Conservation (phyloP, 1,284 basidiomycete genomes). For the Anthracocystis panici-leucophaei region DNA sequence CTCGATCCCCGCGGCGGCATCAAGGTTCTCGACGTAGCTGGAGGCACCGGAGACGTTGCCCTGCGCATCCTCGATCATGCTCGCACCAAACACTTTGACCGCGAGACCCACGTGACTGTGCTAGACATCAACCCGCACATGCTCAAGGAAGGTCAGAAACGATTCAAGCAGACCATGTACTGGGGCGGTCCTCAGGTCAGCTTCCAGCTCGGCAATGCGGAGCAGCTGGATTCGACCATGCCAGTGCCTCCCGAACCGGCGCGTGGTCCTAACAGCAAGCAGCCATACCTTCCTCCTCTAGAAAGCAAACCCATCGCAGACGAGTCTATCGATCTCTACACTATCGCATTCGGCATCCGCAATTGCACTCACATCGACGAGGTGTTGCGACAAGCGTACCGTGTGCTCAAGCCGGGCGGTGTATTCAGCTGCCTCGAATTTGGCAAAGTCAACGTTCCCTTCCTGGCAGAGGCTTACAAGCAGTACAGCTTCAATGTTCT, state of each 20-base stretch:
- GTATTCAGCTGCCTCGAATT: slow-evolving; percentile 97
- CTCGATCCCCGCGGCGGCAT: slow-evolving; percentile 78
- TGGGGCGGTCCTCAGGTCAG: slow-evolving; percentile 86
- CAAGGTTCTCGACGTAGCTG: slow-evolving; percentile 92
- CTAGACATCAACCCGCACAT: slow-evolving; percentile 96
- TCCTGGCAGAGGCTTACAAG: slow-evolving; percentile 88
- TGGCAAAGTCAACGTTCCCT: slow-evolving; percentile 89
- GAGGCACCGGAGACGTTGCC: slow-evolving; percentile 96
- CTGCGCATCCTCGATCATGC: slow-evolving; percentile 92
- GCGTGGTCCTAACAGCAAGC: slow-evolving; percentile 54
- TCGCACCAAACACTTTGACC: slow-evolving; percentile 78
- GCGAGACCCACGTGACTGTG: slow-evolving; percentile 83
- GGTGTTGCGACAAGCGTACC: slow-evolving; percentile 88
- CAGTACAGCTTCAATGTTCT: slow-evolving; percentile 97
- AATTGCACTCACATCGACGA: slow-evolving; percentile 95
- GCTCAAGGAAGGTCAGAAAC: slow-evolving; percentile 89
- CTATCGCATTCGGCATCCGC: slow-evolving; percentile 97
- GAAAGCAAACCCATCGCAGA: slow-evolving; percentile 58
- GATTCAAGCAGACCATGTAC: slow-evolving; percentile 72
- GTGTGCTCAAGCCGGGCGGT: slow-evolving; percentile 96
- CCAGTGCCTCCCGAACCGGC: slow-evolving; percentile 42
- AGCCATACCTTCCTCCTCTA: slow-evolving; percentile 59
- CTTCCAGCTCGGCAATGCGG: slow-evolving; percentile 94
- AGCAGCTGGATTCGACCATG: slow-evolving; percentile 74
- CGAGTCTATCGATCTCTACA: slow-evolving; percentile 92